Evolutionary conservation across 192 early-diverging fungal species (phyloP).

Genomic region (Backusella morwellensis): DNA sequence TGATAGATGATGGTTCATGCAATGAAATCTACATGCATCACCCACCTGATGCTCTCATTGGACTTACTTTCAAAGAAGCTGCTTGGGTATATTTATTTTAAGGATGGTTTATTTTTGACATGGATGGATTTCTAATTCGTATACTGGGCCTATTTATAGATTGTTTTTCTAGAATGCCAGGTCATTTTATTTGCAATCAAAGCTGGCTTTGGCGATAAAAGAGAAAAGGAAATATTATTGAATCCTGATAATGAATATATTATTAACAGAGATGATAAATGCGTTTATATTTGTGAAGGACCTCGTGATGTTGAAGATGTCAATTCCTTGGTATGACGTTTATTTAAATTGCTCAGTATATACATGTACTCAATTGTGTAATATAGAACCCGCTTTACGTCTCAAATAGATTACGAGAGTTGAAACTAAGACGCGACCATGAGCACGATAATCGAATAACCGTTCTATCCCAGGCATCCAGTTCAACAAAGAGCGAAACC

Average conservation of each 20-base stretch:
- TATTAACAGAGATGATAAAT: slow-evolving; percentile 43
- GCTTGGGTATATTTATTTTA: slow-evolving; percentile 38
- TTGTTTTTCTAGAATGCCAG: slow-evolving; percentile 48
- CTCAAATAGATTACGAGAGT: neutral
- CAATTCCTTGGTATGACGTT: slow-evolving; percentile 23
- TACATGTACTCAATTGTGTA: neutral
- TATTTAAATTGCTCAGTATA: neutral
- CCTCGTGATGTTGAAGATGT: slow-evolving; percentile 44
- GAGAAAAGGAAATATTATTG: slow-evolving; percentile 44
- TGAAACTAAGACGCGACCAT: neutral
- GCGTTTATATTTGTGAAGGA: slow-evolving; percentile 55
- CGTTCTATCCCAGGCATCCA: neutral
- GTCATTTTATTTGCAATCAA: slow-evolving; percentile 47
- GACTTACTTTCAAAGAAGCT: slow-evolving; percentile 56
- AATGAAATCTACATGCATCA: slow-evolving; percentile 61
- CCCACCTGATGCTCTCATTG: slow-evolving; percentile 55
- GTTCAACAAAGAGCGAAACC: neutral
- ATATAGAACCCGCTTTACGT: neutral
- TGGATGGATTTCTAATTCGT: neutral
- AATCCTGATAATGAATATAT: slow-evolving; percentile 60
- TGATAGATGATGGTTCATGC: slow-evolving; percentile 54
- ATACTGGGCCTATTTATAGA: slow-evolving; percentile 17
- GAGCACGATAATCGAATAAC: neutral
- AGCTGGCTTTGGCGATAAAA: slow-evolving; percentile 14
- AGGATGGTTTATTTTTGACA: neutral